Base-by-base conservation (phyloP, 495 filamentous ascomycete species). In the Lepidopterella palustris region DNA sequence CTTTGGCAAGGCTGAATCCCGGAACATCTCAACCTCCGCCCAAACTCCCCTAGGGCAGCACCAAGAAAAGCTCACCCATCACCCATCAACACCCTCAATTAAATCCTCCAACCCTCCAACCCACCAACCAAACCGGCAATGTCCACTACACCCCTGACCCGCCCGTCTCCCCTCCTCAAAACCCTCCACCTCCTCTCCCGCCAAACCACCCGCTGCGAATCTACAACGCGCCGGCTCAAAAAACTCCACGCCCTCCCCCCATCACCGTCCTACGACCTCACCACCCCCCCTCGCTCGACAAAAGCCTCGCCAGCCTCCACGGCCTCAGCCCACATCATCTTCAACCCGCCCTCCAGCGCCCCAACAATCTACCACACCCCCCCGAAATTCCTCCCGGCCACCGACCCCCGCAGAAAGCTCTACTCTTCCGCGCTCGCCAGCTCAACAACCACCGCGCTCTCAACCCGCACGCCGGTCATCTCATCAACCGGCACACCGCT, bases 261-360 rank as follows among this genome's bases (percentile, higher is more conserved):
- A 25, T 85, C 90, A 73, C 77, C 82, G 10, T 86, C 87, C 55
- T 92, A 89, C 75, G 68, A 80, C 9, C 63, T 67, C 1, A 60
- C 64, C 29, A 68, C 76, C 25, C 73, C 80, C 32, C 66, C 74
- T 56, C 39, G 39, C 13, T 15, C 13, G 13, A 20, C 39, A 20
- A 42, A 42, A 69, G 80, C 10, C 63, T 73, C 31, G 61, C 67
- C 2, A 59, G 64, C 27, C 66, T 75, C 25, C 73, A 80, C 40
- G 66, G 74, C 57, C 78, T 13, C 23, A 5, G 56, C 66, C 20
- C 85, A 62, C 8, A 51, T 97, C 71, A 84, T 98, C 74, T 92
- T 87, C 85, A 97, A 97, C 76, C 93, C 93, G 42, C 93, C 93
- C 5, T 86, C 92, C n/a, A 84, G 89, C 29, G 80, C 83, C 0